Percentiles rank a stretch among this genome's conserved stretches.
phyloP scores from a whole-genome alignment of 2,329 filamentous ascomycete genomes.

The Fusarium mexicanum region DNA sequence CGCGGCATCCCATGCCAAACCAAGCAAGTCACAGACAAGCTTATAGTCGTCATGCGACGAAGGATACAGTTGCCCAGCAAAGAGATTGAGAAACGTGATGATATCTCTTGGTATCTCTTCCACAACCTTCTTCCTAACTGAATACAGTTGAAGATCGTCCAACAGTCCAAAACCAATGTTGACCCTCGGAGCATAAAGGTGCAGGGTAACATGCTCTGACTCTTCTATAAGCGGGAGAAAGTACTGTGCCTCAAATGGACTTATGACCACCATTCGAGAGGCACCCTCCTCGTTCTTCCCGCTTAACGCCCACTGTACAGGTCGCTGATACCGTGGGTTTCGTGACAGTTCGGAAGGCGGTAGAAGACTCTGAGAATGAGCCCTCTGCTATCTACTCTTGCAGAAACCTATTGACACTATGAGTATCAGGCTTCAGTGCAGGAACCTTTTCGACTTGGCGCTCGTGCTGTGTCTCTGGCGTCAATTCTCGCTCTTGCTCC shows the following conservation, averaged over 20 bases:
- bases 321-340: constrained; percentile 38
- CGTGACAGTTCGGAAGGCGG: constrained; percentile 1
- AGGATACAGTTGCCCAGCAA: constrained; percentile 75
- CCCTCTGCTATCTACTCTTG: neutral
- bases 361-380: neutral
- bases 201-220: constrained; percentile 50
- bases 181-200: constrained; percentile 60
- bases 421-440: constrained; percentile 46
- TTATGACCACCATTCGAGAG: constrained; percentile 51
- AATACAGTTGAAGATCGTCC: constrained; percentile 34
- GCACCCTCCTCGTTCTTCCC: neutral
- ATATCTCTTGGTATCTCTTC: constrained; percentile 43
- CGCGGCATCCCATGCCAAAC: constrained; percentile 51
- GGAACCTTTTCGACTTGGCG: constrained; percentile 61
- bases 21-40: constrained; percentile 60
- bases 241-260: constrained; percentile 67
- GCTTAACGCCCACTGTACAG: constrained; percentile 39
- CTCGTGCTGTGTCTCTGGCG: constrained; percentile 71
- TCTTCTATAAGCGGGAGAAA: constrained; percentile 54
- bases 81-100: constrained; percentile 67
- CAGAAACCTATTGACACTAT: constrained; percentile 58
- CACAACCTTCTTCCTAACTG: neutral
- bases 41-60: constrained; percentile 63
- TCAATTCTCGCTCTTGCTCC: constrained; percentile 75
- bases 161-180: constrained; percentile 43